Conservation (phyloP, 2,329 filamentous ascomycete species). For the Fusarium stilboides region DNA sequence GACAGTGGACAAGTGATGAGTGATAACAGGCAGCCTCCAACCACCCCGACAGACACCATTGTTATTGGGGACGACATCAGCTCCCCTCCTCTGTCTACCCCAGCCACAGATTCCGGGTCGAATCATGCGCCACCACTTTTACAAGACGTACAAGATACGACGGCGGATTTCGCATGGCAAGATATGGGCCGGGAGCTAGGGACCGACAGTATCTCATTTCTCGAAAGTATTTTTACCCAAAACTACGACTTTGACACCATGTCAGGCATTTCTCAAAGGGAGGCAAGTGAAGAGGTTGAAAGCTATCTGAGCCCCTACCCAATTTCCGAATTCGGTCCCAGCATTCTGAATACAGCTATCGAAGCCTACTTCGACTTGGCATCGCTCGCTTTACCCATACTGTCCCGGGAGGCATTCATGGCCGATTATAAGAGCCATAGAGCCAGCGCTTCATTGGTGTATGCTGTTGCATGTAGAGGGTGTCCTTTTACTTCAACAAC, state of each 20-base stretch:
- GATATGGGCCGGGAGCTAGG: background rate
- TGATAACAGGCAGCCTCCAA: background rate
- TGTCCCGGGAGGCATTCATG: background rate
- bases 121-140: background rate
- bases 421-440: background rate
- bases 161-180: background rate
- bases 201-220: background rate
- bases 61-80: background rate
- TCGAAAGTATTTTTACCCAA: constrained; percentile 4
- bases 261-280: background rate
- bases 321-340: background rate
- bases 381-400: background rate
- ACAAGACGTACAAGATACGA: background rate
- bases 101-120: background rate
- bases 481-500: background rate
- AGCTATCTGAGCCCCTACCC: background rate
- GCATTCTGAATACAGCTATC: background rate
- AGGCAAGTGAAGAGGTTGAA: background rate
- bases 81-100: background rate
- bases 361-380: constrained; percentile 4
- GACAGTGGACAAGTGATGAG: background rate
- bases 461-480: constrained; percentile 1
- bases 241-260: background rate
- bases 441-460: constrained; percentile 2
- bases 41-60: background rate